Evolutionary conservation across 163 green algal genomes (phyloP).

Genomic region (Chlorella variabilis): DNA sequence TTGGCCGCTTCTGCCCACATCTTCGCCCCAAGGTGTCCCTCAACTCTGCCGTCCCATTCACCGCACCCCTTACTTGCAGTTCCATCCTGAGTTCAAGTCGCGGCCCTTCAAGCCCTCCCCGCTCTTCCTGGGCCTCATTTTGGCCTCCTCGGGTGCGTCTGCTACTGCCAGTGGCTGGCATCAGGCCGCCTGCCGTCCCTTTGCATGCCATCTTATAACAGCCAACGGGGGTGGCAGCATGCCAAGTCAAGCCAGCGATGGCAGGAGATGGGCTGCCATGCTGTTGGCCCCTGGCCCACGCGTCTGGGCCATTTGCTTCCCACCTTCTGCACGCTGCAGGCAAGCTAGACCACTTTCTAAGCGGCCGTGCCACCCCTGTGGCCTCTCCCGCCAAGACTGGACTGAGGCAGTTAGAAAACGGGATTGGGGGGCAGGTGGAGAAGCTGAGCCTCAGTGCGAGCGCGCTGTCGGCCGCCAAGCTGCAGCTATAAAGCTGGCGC

Average conservation of each 20-base stretch:
- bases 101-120: conserved; percentile 85
- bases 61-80: conserved; percentile 72
- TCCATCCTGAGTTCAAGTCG: conserved; percentile 94
- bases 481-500: conserved; percentile 24
- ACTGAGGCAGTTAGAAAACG: background rate
- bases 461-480: conserved; percentile 29
- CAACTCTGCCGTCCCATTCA: no score
- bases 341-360: conserved; percentile 57
- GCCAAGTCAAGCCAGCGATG: no score
- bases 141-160: conserved; percentile 54
- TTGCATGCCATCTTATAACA: no score
- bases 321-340: conserved; percentile 9
- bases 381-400: conserved; percentile 34
- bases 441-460: no score
- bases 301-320: background rate
- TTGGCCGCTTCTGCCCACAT: no score
- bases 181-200: background rate
- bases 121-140: conserved; percentile 94
- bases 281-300: background rate
- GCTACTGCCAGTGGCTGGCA: background rate
- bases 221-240: background rate
- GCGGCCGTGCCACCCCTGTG: conserved; percentile 39
- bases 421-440: background rate
- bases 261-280: no score
- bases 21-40: no score